These are phyloP conservation scores for Ascochyta clinopodiicola DNA, from an alignment of 2,329 filamentous ascomycete species.

Conservation along the genomic window DNA sequence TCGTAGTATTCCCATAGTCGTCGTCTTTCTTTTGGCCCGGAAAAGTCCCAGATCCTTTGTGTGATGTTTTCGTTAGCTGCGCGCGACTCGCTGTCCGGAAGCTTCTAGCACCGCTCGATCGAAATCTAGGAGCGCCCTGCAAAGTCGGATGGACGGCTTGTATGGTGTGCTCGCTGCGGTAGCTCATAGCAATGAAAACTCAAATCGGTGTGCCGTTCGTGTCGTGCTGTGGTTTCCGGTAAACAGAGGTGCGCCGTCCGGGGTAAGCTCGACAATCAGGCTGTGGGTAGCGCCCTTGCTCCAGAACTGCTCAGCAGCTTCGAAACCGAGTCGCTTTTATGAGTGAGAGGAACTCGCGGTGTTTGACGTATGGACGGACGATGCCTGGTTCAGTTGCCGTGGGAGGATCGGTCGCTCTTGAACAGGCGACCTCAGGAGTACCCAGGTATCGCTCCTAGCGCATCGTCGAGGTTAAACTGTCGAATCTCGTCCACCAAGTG, in stretches of 20 bases:
- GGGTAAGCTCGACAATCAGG: not conserved
- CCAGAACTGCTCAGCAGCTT: not conserved
- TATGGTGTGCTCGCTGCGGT: too few relatives aligned
- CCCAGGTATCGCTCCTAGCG: too few relatives aligned
- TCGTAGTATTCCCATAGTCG: too few relatives aligned
- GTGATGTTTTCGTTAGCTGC: too few relatives aligned
- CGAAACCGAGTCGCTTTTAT: not conserved
- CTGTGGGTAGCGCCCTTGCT: not conserved
- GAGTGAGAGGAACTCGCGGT: not conserved
- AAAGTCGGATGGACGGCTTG: too few relatives aligned
- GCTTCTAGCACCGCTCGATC: too few relatives aligned
- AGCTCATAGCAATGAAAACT: not conserved
- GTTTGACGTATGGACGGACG: not conserved
- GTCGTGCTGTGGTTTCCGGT: not conserved
- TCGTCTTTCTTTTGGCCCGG: too few relatives aligned
- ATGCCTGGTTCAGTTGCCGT: not conserved
- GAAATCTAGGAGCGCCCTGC: too few relatives aligned
- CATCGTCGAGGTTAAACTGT: too few relatives aligned
- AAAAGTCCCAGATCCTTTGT: too few relatives aligned
- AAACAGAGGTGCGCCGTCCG: not conserved
- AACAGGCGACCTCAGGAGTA: not conserved
- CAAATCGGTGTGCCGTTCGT: not conserved
- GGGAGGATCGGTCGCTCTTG: not conserved
- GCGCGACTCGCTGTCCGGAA: too few relatives aligned
- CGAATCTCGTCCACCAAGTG: too few relatives aligned